Percentiles rank a stretch among this genome's conserved stretches.
These are phyloP conservation scores for Lentinula edodes DNA, from an alignment of 768 basidiomycete species.

Conservation along the genomic window DNA sequence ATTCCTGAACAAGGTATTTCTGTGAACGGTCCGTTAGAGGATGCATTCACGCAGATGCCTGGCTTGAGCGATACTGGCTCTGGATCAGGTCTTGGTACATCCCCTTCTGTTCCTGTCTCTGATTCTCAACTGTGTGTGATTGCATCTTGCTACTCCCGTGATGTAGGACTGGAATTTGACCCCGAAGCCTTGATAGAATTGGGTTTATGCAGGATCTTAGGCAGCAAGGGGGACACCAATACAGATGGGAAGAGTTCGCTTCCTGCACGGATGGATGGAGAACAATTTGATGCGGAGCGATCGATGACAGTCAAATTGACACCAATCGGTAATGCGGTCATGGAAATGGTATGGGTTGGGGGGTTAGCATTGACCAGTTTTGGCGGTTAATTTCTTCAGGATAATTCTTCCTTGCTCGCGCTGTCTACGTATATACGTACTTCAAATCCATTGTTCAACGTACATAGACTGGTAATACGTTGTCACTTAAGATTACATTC, in stretches of 20 bases:
- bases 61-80: neutral
- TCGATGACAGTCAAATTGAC: slow-evolving; percentile 3
- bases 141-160: slow-evolving; percentile 34
- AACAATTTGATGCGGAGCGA: neutral
- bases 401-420: neutral
- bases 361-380: slow-evolving; percentile 7
- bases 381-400: neutral
- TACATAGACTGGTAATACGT: no score
- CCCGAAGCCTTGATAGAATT: slow-evolving; percentile 49
- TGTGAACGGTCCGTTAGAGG: slow-evolving; percentile 32
- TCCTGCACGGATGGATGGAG: neutral
- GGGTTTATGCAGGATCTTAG: slow-evolving; percentile 34
- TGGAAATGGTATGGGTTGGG: slow-evolving; percentile 9
- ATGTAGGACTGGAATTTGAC: slow-evolving; percentile 46
- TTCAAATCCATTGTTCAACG: no score
- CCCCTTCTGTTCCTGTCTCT: neutral
- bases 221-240: neutral
- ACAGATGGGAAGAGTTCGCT: neutral
- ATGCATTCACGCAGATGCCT: slow-evolving; percentile 19
- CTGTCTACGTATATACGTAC: neutral
- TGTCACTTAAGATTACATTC: no score
- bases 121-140: slow-evolving; percentile 18
- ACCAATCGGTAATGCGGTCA: slow-evolving; percentile 3
- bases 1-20: slow-evolving; percentile 40
- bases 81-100: neutral